phyloP scores from a whole-genome alignment of 2,329 filamentous ascomycete species.

The Claviceps digitariae region DNA sequence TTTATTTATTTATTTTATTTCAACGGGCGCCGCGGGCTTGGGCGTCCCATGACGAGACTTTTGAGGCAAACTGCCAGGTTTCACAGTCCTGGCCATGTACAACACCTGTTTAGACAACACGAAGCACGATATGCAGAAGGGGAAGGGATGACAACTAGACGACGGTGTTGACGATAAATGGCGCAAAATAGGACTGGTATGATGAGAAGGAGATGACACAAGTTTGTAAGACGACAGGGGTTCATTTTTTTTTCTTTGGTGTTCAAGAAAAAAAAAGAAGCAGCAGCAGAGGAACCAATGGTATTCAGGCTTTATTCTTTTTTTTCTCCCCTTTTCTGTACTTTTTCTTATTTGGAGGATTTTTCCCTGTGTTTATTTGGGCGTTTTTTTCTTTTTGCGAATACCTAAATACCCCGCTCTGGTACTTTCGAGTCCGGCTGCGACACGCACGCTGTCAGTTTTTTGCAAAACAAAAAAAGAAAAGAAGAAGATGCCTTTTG shows the following conservation, averaged over 20 bases:
- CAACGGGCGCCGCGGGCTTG: neutral
- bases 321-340: neutral
- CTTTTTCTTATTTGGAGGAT: neutral
- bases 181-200: constrained; percentile 1
- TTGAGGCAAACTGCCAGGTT: neutral
- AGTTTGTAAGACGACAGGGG: neutral
- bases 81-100: constrained; percentile 2
- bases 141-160: neutral
- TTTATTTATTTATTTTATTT: neutral
- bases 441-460: neutral
- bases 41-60: neutral
- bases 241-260: neutral
- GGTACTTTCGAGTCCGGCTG: constrained; percentile 2
- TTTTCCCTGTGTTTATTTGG: neutral
- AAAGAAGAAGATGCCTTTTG: neutral
- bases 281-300: no score
- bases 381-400: neutral
- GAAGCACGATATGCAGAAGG: neutral
- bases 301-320: no score
- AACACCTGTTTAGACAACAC: neutral
- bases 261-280: no score
- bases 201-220: neutral
- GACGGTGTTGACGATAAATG: neutral
- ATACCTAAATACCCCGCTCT: constrained; percentile 5
- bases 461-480: neutral